Evolutionary conservation across 495 filamentous ascomycete genomes (phyloP).

Genomic region (Penicillium verhagenii): DNA sequence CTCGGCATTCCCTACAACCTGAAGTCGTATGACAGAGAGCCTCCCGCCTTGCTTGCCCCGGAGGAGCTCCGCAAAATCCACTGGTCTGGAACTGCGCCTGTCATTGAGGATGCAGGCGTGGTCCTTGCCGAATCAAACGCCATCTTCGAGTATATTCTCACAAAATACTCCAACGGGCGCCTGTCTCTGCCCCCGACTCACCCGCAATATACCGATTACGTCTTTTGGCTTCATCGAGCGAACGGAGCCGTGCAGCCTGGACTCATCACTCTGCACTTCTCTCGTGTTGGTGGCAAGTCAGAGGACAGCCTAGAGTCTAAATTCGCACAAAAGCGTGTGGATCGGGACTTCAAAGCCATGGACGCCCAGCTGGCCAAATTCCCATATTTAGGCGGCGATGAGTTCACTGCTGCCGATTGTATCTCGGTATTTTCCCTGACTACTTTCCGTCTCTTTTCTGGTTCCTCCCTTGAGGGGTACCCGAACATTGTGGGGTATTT

Average conservation of each 20-base stretch:
- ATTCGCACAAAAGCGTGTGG: background rate
- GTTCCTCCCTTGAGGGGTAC: background rate
- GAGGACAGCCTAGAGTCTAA: background rate
- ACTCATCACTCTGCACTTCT: background rate
- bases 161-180: background rate
- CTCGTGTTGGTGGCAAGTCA: background rate
- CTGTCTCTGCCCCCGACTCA: background rate
- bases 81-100: background rate
- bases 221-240: background rate
- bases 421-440: background rate
- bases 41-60: background rate
- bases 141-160: background rate
- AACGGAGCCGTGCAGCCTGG: background rate
- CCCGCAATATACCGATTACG: background rate
- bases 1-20: background rate
- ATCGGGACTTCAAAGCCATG: background rate
- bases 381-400: background rate
- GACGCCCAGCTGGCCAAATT: background rate
- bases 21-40: background rate
- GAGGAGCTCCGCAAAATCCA: background rate
- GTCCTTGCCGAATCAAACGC: background rate
- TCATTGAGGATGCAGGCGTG: background rate
- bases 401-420: background rate
- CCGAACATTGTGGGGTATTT: background rate
- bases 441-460: background rate